Percentiles rank a stretch among this genome's conserved stretches.
These are phyloP conservation scores for Sporothrix pseudoabietina DNA, from an alignment of 2,329 filamentous ascomycete genomes.

Conservation along the genomic window DNA sequence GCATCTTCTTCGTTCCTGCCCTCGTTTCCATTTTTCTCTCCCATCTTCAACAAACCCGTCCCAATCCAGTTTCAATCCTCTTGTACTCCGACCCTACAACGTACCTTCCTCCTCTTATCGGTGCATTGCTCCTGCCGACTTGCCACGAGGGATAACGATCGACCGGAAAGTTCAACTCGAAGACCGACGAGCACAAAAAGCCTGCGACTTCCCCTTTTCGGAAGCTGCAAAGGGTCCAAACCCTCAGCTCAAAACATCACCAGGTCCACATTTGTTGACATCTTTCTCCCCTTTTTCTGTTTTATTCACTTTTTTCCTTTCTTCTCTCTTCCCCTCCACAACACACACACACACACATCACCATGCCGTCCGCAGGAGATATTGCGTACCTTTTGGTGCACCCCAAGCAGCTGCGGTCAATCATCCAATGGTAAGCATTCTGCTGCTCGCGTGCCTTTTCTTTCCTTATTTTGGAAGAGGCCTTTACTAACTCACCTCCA, in stretches of 20 bases:
- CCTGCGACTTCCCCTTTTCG: slow-evolving; percentile 12
- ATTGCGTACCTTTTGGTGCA: slow-evolving; percentile 74
- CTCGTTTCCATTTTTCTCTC: slow-evolving; percentile 14
- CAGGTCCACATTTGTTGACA: neutral
- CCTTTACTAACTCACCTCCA: slow-evolving; percentile 43
- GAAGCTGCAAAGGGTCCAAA: slow-evolving; percentile 12
- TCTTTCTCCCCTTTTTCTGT: neutral
- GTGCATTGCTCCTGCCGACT: neutral
- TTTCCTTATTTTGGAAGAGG: neutral
- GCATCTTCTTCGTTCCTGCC: neutral
- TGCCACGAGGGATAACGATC: slow-evolving; percentile 21
- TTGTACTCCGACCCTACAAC: neutral
- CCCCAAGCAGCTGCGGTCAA: slow-evolving; percentile 74
- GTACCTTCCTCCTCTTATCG: slow-evolving; percentile 6
- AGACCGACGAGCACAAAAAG: slow-evolving; percentile 17
- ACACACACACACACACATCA: slow-evolving; percentile 41
- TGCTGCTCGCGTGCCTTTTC: slow-evolving; percentile 21
- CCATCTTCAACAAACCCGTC: neutral
- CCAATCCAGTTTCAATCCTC: neutral
- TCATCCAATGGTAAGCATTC: slow-evolving; percentile 79
- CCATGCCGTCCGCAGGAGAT: slow-evolving; percentile 57
- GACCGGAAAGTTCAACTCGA: neutral
- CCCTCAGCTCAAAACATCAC: neutral
- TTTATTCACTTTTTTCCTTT: neutral
- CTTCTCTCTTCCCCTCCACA: neutral